Evolutionary conservation across 768 basidiomycete genomes (phyloP), one percentile per base, ranked within the genome.

Genomic region (Scleroderma citrinum): DNA sequence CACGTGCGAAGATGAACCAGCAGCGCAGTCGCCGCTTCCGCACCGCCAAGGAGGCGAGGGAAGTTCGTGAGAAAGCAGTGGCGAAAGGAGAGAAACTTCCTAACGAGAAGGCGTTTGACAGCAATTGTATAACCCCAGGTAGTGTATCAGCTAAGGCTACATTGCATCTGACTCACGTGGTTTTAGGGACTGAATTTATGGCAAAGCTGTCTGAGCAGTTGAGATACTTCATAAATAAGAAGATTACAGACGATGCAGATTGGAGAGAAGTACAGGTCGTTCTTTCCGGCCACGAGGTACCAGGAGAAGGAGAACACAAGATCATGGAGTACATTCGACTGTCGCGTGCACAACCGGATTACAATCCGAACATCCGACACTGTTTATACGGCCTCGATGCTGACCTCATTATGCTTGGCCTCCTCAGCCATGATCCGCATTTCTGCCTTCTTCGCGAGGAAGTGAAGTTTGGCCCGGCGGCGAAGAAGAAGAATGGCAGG

Each of bases 221-320:
- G 54, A 85, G 85, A 34, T 99, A 99, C 68, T 99, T 98, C 57
- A 76, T 99, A 55, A 92, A 92, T 69, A 98, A 98, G 80, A 95
- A 98, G 76, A 95, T 98, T 29, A 81, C 85, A 0, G 96, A 99
- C 64, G 96, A 99, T 68, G 81, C 96, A 2, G 85, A 93, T 65
- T 99, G 96, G 96, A 75, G 90, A 51, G 79, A 85, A 48, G 82
- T 98, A 36, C 76, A 92, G 61, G 92, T 98, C 19, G 89, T 99
- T 34, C 75, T 99, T 32, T 95, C 92, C 24, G 96, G 96, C 11
- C 93, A 98, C 66, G 95, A 99, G 59, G 94, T 97, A 3, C 96
- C 96, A 0, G 96, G 96, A 56, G 96, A 99, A 69, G 96, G 96
- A 51, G 96, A 99, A 65, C 96, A 99, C 80, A 99, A 99, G 76